Base-by-base conservation (phyloP, 768 basidiomycete species). In the Phlegmacium glaucopus region DNA sequence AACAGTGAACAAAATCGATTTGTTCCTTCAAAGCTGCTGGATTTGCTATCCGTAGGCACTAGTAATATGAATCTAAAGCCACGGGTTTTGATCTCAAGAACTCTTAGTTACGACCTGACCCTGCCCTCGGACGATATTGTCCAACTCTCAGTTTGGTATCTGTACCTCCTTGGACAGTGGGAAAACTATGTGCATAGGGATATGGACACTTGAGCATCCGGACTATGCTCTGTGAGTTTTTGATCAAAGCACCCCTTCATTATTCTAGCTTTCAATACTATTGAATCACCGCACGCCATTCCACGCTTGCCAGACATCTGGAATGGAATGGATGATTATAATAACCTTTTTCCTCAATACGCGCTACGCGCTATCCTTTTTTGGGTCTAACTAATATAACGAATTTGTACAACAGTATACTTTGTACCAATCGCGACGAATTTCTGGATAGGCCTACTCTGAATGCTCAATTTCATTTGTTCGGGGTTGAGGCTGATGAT, bases 401-500 rank as follows among this genome's bases (percentile, higher is more conserved):
- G 22, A 22, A 26, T 27, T 10, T 25, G 17, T 45, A 35, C 58
- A 91, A 35, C 58, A 91, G 88, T 22, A 82, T 91, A 42, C 64
- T 92, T 36, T 82, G 80, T 57, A 82, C 75, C 41, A 91, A 91
- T 64, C 79, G 90, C 45, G 90, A 92, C 63, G 90, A 92, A 60
- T 77, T 64, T 60, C 71, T 91, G 42, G 59, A 71, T 44, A 75
- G 90, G 47, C 87, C 87, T 9, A 87, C 89, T 2, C 62, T 68
- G 50, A 66, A 75, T 39, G 87, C 87, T 10, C 70, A 74, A 53
- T 89, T 83, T 61, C 90, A 89, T 61, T 72, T 78, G 8, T 90
- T 90, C 58, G 77, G 68, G 25, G 49, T 60, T 34, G 58, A 67
- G 45, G 51, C 57, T 50, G 51, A 55, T 50, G 51, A 55, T 35